Conservation (phyloP, 192 early-diverging fungal species). For the Mortierella antarctica region DNA sequence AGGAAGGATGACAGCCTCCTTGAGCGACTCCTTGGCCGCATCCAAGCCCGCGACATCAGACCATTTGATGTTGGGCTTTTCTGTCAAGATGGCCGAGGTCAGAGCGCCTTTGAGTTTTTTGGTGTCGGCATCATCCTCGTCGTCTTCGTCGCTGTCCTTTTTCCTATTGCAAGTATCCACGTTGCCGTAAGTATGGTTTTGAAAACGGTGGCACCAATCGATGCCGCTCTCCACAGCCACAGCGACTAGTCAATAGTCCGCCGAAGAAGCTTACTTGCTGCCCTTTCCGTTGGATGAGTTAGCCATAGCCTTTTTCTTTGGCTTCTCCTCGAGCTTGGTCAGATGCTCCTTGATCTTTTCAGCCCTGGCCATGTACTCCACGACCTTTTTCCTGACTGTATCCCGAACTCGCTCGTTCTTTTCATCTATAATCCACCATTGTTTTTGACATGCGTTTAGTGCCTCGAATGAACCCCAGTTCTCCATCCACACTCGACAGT, state of each 20-base stretch:
- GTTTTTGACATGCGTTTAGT: neutral
- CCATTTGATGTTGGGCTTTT: conserved; percentile 98
- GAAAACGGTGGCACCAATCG: neutral
- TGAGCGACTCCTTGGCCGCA: conserved; percentile 93
- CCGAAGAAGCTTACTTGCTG: conserved; percentile 23
- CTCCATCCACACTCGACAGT: neutral
- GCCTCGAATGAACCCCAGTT: neutral
- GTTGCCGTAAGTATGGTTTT: too few species aligned
- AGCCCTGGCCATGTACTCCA: conserved; percentile 93
- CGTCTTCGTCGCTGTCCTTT: conserved; percentile 60
- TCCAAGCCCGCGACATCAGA: conserved; percentile 97
- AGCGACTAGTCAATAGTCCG: neutral
- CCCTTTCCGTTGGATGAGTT: conserved; percentile 62
- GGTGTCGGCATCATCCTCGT: conserved; percentile 57
- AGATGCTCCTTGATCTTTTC: conserved; percentile 94
- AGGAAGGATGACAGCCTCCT: conserved; percentile 98
- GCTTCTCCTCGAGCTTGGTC: conserved; percentile 73
- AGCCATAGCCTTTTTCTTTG: conserved; percentile 71
- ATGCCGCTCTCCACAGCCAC: neutral
- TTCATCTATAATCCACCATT: conserved; percentile 73
- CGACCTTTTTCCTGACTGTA: conserved; percentile 87
- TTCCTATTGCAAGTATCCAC: conserved; percentile 38
- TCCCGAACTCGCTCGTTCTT: conserved; percentile 92
- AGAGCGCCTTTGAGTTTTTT: conserved; percentile 60
- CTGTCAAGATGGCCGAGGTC: conserved; percentile 85